phyloP scores from a whole-genome alignment of 78 protist species.

The Paulinella micropora region DNA sequence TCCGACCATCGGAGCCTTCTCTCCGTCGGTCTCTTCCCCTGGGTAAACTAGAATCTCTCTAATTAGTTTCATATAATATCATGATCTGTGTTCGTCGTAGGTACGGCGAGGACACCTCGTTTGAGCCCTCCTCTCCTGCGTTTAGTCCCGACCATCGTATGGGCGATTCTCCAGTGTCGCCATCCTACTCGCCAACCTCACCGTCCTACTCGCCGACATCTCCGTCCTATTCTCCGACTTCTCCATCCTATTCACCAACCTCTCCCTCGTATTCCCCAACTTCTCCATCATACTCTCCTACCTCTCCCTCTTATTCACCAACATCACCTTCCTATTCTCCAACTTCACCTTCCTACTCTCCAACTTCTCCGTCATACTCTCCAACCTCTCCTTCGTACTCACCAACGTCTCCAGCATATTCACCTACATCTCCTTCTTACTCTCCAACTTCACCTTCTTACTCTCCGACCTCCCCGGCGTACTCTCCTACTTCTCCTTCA shows the following conservation, averaged over 20 bases:
- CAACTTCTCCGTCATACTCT: slow-evolving; percentile 54
- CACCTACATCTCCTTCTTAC: slow-evolving; percentile 32
- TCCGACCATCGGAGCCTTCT: background rate
- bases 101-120: too few relatives aligned
- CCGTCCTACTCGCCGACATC: slow-evolving; percentile 56
- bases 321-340: slow-evolving; percentile 41
- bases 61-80: too few relatives aligned
- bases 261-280: slow-evolving; percentile 34
- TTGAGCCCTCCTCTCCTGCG: too few relatives aligned
- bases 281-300: slow-evolving; percentile 26
- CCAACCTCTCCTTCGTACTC: slow-evolving; percentile 56
- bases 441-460: slow-evolving; percentile 30
- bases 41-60: too few relatives aligned
- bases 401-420: slow-evolving; percentile 56
- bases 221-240: slow-evolving; percentile 47
- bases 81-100: too few relatives aligned
- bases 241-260: slow-evolving; percentile 45
- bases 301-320: slow-evolving; percentile 49
- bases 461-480: slow-evolving; percentile 45
- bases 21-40: background rate
- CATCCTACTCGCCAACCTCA: slow-evolving; percentile 67
- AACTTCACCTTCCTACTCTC: slow-evolving; percentile 57
- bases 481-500: slow-evolving; percentile 50
- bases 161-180: slow-evolving; percentile 47
- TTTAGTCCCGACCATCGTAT: too few relatives aligned